Conservation (phyloP, 2,329 filamentous ascomycete species). For the Clonostachys sp. region DNA sequence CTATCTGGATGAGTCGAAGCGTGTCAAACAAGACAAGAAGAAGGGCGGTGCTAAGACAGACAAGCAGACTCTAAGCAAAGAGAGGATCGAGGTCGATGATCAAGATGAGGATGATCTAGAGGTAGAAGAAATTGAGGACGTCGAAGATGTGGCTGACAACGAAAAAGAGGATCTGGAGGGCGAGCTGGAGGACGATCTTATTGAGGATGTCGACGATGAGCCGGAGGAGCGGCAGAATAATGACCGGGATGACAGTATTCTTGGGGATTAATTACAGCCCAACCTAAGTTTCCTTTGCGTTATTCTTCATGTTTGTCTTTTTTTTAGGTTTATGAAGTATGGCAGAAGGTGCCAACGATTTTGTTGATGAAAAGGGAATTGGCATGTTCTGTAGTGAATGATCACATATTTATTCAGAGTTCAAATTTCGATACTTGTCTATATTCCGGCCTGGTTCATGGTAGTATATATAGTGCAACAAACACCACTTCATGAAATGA, state of each 20-base stretch:
- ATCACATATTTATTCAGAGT: background rate
- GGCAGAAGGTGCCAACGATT: no score
- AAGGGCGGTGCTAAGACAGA: background rate
- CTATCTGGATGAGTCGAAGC: constrained; percentile 64
- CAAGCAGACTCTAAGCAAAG: background rate
- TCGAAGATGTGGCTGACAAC: constrained; percentile 31
- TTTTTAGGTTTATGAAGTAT: background rate
- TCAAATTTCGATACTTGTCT: background rate
- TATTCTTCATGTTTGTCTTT: background rate
- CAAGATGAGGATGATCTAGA: constrained; percentile 19
- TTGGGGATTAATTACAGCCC: constrained; percentile 32
- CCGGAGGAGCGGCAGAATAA: constrained; percentile 20
- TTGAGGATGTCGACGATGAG: constrained; percentile 27
- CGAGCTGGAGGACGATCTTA: constrained; percentile 44
- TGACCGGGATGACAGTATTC: constrained; percentile 36
- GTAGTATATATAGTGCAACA: no score
- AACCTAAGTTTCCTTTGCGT: background rate
- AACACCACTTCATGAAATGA: no score
- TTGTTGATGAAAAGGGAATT: no score
- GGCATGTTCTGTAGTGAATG: background rate
- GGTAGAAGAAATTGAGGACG: constrained; percentile 39
- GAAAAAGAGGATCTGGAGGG: constrained; percentile 40
- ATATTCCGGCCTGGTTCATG: background rate
- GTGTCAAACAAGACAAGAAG: constrained; percentile 35
- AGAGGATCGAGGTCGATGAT: background rate